Conservation (phyloP, 2,329 filamentous ascomycete genomes). For the Scedosporium boydii region DNA sequence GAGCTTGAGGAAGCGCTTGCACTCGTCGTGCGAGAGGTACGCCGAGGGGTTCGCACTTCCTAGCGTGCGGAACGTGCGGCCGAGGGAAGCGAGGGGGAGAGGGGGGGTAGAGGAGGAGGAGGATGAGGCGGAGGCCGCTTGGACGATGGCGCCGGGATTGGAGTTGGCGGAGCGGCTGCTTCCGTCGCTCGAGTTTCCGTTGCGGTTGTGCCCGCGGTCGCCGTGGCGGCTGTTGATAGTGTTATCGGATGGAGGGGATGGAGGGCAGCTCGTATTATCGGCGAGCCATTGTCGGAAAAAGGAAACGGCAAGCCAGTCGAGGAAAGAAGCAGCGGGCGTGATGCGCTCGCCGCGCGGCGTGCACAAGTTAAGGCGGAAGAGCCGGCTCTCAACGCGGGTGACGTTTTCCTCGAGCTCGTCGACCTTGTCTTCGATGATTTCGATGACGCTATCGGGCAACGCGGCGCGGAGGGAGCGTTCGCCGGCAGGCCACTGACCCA, state of each 20-base stretch:
- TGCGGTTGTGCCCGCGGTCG: slow-evolving; percentile 11
- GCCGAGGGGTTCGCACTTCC: slow-evolving; percentile 48
- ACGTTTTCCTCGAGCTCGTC: slow-evolving; percentile 83
- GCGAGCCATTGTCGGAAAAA: slow-evolving; percentile 90
- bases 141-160: slow-evolving; percentile 11
- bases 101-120: slow-evolving; percentile 25
- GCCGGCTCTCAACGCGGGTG: slow-evolving; percentile 65
- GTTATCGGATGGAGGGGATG: slow-evolving; percentile 16
- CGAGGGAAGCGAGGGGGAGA: slow-evolving; percentile 48
- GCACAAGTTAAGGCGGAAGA: slow-evolving; percentile 73
- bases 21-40: slow-evolving; percentile 77
- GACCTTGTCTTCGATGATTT: slow-evolving; percentile 90
- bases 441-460: slow-evolving; percentile 67
- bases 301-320: slow-evolving; percentile 82
- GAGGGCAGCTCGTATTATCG: slow-evolving; percentile 73
- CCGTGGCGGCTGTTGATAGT: neutral
- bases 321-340: slow-evolving; percentile 65
- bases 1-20: slow-evolving; percentile 82
- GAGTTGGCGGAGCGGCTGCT: slow-evolving; percentile 14
- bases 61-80: slow-evolving; percentile 68
- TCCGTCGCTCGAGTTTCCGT: slow-evolving; percentile 17
- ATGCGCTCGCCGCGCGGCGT: slow-evolving; percentile 77
- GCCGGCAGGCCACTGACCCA: slow-evolving; percentile 84
- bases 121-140: slow-evolving; percentile 20
- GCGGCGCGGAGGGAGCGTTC: slow-evolving; percentile 66